Conservation (phyloP, 2,329 filamentous ascomycete genomes). For the Aspergillus jensenii region DNA sequence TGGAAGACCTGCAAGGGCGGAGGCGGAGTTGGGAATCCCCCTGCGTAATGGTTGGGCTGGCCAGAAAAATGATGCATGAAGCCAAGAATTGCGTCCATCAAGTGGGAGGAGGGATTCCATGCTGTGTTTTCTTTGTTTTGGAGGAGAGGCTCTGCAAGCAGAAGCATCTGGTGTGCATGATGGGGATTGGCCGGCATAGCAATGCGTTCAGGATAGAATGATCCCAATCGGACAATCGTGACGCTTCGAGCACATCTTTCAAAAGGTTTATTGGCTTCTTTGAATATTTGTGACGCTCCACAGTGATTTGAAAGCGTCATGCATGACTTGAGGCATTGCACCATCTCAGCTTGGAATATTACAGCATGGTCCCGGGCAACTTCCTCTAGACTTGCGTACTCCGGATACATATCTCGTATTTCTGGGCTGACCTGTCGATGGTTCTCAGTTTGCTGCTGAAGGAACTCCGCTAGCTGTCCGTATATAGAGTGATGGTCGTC, state of each 20-base stretch:
- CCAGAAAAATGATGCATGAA: background rate
- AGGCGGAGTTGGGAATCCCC: background rate
- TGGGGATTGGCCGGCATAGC: background rate
- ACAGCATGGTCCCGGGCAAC: no score
- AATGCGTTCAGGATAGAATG: background rate
- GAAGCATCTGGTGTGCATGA: background rate
- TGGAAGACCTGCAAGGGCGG: background rate
- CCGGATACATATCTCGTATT: no score
- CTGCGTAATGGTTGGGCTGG: background rate
- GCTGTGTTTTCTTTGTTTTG: background rate
- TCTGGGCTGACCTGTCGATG: no score
- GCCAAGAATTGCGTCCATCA: background rate
- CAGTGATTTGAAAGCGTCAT: no score
- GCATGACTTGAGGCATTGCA: no score
- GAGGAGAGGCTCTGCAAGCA: background rate
- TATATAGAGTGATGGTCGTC: background rate
- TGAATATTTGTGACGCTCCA: background rate
- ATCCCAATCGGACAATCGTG: background rate
- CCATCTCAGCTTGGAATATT: no score
- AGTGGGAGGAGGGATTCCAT: background rate
- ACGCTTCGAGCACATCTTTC: background rate
- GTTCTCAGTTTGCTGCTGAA: background rate
- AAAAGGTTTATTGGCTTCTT: background rate
- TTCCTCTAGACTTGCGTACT: no score
- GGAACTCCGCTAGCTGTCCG: background rate